Conservation (phyloP, 352 stramenopile genomes). For the Phytophthora pluvialis region DNA sequence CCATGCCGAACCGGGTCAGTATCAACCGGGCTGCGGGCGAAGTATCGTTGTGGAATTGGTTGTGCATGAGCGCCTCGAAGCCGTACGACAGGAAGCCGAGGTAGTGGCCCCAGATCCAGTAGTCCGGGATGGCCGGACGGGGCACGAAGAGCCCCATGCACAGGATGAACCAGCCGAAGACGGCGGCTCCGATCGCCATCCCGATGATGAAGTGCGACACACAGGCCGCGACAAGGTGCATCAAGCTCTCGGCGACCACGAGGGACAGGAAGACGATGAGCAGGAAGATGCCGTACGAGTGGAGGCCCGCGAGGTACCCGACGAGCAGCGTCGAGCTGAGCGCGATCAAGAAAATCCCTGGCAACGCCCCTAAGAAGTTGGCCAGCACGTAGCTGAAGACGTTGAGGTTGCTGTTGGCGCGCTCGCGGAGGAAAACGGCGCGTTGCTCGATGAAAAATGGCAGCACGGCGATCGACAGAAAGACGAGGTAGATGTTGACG, state of each 20-base stretch:
- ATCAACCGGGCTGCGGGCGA: too few relatives aligned
- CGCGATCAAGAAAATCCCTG: conserved; percentile 64
- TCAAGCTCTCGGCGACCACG: conserved; percentile 78
- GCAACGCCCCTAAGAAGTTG: conserved; percentile 69
- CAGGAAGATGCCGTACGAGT: conserved; percentile 64
- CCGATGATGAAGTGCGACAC: conserved; percentile 84
- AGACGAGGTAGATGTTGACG: conserved; percentile 88
- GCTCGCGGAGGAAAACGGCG: conserved; percentile 84
- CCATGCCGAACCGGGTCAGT: too few relatives aligned
- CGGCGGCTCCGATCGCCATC: conserved; percentile 69
- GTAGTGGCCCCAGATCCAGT: conserved; percentile 78
- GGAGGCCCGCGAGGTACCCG: conserved; percentile 45
- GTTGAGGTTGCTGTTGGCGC: conserved; percentile 50
- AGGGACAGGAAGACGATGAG: conserved; percentile 70
- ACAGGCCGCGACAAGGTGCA: conserved; percentile 68
- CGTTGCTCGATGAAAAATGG: conserved; percentile 87
- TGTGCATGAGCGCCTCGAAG: conserved; percentile 74
- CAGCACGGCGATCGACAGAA: conserved; percentile 86
- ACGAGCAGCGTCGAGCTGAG: conserved; percentile 56
- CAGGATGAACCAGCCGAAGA: conserved; percentile 87
- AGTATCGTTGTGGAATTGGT: too few relatives aligned
- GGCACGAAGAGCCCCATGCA: conserved; percentile 80
- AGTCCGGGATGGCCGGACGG: conserved; percentile 51
- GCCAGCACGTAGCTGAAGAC: conserved; percentile 73
- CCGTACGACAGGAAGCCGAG: conserved; percentile 82